Evolutionary conservation across 2,329 filamentous ascomycete genomes (phyloP), one percentile per base, ranked within the genome.

Genomic region (Colletotrichum tofieldiae): DNA sequence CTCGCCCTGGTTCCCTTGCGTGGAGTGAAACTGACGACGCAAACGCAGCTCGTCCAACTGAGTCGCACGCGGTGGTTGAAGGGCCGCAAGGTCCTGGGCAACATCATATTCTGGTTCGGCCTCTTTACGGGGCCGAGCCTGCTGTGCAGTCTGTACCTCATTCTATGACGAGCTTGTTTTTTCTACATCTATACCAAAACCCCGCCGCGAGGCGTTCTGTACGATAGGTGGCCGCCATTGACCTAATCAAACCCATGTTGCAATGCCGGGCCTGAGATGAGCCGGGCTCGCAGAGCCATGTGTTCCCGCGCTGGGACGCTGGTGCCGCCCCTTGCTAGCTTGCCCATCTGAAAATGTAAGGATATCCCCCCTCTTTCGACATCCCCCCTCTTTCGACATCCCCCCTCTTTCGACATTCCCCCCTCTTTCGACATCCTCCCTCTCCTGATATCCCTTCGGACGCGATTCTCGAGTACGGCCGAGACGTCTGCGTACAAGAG

Each of bases 111-210:
- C 77, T 96, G 93, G 93, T 78, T 93, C 51, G 93, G 93, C 0
- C 87, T 95, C n/a, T 93, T 94, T 71, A 92, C 92, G 2, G 93
- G 92, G 0, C 93, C 93, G 1, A 94, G 92, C 80, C 79, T 94
- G 49, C 78, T 91, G 32, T 91, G 89, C 76, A 91, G 88, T 68
- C 77, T 91, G 64, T 91, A 91, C 75, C 77, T 91, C 67, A 87
- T 91, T 52, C 78, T 91, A 39, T 91, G 49, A 71, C 52, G n/a
- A 8, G 8, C 11, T 37, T 9, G 2, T n/a, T 4, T 26, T 11
- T 45, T n/a, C 43, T 14, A 11, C 14, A 11, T n/a, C n/a, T 32
- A 3, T 32, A 32, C 4, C 29, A 32, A 32, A 6, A 32, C 29
- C 6, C 29, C 5, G n/a, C n/a, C 26, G 26, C 51, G 18, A 54